phyloP scores from a whole-genome alignment of 2,329 filamentous ascomycete species.

The Davidsoniella neocaledoniae region DNA sequence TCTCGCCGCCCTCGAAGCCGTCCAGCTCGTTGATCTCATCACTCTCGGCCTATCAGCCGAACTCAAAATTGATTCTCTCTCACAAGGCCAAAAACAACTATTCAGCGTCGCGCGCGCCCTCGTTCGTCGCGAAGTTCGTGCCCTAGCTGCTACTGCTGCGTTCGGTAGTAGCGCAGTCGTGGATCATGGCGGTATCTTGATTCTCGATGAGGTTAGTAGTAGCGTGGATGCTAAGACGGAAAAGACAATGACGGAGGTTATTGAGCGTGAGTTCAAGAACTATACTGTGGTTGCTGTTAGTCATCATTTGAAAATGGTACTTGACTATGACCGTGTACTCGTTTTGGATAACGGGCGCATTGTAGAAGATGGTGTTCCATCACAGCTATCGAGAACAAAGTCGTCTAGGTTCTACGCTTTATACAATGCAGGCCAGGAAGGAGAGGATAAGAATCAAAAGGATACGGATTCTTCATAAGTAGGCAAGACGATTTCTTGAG shows the following conservation, averaged over 20 bases:
- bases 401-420: too few species aligned
- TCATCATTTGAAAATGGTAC: slow-evolving; percentile 32
- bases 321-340: slow-evolving; percentile 33
- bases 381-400: too few species aligned
- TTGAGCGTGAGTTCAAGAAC: slow-evolving; percentile 22
- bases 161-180: too few species aligned
- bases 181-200: slow-evolving; percentile 18
- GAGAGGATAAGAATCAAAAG: too few species aligned
- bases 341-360: slow-evolving; percentile 32
- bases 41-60: slow-evolving; percentile 19
- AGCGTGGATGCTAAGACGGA: slow-evolving; percentile 27
- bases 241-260: slow-evolving; percentile 25
- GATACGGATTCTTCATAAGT: too few species aligned
- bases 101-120: slow-evolving; percentile 42
- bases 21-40: slow-evolving; percentile 14
- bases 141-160: too few species aligned
- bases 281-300: slow-evolving; percentile 38
- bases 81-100: slow-evolving; percentile 45
- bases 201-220: slow-evolving; percentile 28
- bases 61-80: slow-evolving; percentile 26
- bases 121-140: slow-evolving; percentile 19
- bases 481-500: too few species aligned
- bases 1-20: slow-evolving; percentile 20
- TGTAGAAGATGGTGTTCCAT: slow-evolving; percentile 22
- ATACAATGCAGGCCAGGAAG: too few species aligned